Evolutionary conservation across 306 rosid species (phyloP).

Genomic region (Medicago lupulina): DNA sequence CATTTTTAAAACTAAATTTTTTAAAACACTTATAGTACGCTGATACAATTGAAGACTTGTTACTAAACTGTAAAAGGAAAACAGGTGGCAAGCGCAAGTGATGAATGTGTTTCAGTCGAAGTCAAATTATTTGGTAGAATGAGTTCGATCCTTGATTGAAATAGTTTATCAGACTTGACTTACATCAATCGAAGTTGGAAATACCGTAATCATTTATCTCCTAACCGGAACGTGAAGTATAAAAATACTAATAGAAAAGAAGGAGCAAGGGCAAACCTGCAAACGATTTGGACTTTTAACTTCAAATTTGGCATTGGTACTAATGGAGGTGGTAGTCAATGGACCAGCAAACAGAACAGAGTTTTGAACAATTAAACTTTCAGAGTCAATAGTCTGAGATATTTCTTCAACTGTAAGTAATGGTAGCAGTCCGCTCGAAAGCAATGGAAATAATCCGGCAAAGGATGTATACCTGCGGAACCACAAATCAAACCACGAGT

Average conservation of each 20-base stretch:
- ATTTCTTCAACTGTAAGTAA: constrained; percentile 85
- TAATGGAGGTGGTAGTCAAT: constrained; percentile 80
- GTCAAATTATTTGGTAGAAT: no score
- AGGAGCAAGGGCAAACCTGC: constrained; percentile 56
- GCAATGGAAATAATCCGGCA: constrained; percentile 76
- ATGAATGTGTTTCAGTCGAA: no score
- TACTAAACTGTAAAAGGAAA: no score
- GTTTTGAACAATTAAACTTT: constrained; percentile 72
- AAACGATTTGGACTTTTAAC: constrained; percentile 89
- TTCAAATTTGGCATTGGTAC: constrained; percentile 82
- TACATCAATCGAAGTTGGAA: neutral
- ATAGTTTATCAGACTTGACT: no score
- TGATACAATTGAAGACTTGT: no score
- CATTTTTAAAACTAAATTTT: no score
- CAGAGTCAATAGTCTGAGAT: constrained; percentile 85
- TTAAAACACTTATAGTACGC: no score
- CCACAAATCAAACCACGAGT: constrained; percentile 26
- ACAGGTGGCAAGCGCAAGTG: no score
- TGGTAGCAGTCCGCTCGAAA: constrained; percentile 71
- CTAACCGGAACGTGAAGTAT: neutral
- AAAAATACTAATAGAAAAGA: neutral
- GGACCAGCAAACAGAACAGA: constrained; percentile 84
- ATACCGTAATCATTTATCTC: neutral
- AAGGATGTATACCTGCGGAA: constrained; percentile 78
- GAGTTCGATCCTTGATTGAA: no score